phyloP scores from a whole-genome alignment of 1,284 basidiomycete genomes.

The Rhodotorula sp. region DNA sequence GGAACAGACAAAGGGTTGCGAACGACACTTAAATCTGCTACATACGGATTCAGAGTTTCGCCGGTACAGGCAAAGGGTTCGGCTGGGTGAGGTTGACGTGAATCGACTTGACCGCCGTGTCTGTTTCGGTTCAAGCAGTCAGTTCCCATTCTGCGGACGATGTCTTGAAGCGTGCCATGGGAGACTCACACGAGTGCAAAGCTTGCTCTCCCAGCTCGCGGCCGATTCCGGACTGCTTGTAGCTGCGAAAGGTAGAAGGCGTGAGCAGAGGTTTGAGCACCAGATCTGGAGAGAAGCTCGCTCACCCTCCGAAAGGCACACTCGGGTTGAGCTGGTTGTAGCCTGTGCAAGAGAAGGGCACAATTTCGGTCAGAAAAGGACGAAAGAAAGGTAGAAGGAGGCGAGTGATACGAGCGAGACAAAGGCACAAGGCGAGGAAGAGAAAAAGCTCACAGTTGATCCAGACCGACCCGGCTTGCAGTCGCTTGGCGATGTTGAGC shows the following conservation, averaged over 20 bases:
- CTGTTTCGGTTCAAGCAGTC: neutral
- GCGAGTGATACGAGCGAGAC: neutral
- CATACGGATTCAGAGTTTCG: neutral
- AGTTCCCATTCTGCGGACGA: neutral
- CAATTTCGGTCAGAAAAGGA: constrained; percentile 45
- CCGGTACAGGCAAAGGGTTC: constrained; percentile 15
- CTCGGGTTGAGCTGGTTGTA: constrained; percentile 61
- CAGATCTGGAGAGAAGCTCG: neutral
- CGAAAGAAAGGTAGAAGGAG: neutral
- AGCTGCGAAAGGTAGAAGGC: constrained; percentile 45
- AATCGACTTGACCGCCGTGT: constrained; percentile 60
- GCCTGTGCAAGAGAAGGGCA: constrained; percentile 53
- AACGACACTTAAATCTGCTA: no score
- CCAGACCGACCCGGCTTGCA: constrained; percentile 69
- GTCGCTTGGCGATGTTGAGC: constrained; percentile 67
- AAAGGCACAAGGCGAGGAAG: neutral
- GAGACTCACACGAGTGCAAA: no score
- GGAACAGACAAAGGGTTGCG: no score
- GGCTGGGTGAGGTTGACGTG: constrained; percentile 65
- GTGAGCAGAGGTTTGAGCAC: neutral
- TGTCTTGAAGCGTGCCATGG: no score
- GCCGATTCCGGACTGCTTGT: constrained; percentile 67
- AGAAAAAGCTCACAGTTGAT: constrained; percentile 60
- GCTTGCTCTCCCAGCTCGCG: constrained; percentile 48
- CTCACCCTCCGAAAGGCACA: constrained; percentile 64